These are phyloP conservation scores for Cladosporium sp. DNA, from an alignment of 2,329 filamentous ascomycete genomes.

Conservation along the genomic window DNA sequence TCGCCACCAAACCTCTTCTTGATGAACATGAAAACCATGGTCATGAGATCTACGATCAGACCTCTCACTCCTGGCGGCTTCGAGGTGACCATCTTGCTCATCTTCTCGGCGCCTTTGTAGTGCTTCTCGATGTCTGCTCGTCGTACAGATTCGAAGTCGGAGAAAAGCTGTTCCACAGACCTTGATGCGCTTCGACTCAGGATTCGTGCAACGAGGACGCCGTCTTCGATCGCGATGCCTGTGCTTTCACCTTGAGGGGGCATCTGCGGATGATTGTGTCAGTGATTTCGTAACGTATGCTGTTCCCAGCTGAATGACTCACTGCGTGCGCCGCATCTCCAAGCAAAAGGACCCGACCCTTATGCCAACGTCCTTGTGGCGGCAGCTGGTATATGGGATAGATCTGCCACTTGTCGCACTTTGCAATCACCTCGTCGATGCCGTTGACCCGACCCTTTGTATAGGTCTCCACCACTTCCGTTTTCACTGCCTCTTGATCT, in stretches of 20 bases:
- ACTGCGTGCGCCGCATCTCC: slow-evolving; percentile 53
- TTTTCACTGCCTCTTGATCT: slow-evolving; percentile 40
- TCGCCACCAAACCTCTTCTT: neutral
- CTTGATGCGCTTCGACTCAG: slow-evolving; percentile 26
- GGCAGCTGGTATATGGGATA: slow-evolving; percentile 49
- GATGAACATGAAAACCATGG: neutral
- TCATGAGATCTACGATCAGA: neutral
- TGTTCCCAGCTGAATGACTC: slow-evolving; percentile 28
- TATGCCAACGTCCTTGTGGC: slow-evolving; percentile 44
- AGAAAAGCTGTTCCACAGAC: neutral
- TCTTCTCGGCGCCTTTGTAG: slow-evolving; percentile 4
- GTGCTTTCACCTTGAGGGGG: slow-evolving; percentile 51
- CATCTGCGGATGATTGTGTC: slow-evolving; percentile 41
- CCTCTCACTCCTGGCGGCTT: neutral
- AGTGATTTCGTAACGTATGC: neutral
- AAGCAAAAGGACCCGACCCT: slow-evolving; percentile 45
- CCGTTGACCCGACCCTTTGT: slow-evolving; percentile 40
- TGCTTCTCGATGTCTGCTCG: neutral
- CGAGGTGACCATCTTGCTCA: slow-evolving; percentile 1
- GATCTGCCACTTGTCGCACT: slow-evolving; percentile 44
- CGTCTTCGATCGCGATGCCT: slow-evolving; percentile 49
- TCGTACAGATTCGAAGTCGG: neutral
- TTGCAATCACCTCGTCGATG: slow-evolving; percentile 42
- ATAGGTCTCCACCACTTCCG: slow-evolving; percentile 43
- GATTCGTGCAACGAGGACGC: slow-evolving; percentile 46